These are phyloP conservation scores for Penicillium sp. DNA, from an alignment of 2,329 filamentous ascomycete species.

Conservation along the genomic window DNA sequence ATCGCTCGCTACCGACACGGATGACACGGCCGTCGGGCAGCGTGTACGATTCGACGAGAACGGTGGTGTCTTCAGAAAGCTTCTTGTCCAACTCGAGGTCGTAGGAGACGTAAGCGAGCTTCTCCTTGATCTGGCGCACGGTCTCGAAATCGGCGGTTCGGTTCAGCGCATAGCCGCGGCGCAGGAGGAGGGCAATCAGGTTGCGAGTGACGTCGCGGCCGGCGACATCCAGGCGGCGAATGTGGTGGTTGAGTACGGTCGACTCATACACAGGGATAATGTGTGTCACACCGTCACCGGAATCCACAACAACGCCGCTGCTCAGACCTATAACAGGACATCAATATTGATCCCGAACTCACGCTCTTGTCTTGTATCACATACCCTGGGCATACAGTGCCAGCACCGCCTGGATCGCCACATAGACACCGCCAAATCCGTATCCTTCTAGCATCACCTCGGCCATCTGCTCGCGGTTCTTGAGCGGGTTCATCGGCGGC, in stretches of 20 bases:
- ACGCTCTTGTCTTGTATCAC: constrained; percentile 12
- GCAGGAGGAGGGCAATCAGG: constrained; percentile 88
- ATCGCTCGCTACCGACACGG: constrained; percentile 91
- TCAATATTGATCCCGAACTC: constrained; percentile 3
- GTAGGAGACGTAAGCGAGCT: constrained; percentile 98
- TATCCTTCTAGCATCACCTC: constrained; percentile 99
- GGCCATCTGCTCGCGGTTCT: constrained; percentile 96
- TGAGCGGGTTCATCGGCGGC: constrained; percentile 95
- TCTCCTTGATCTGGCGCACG: constrained; percentile 98
- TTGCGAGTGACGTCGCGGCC: constrained; percentile 98
- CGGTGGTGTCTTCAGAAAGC: constrained; percentile 94
- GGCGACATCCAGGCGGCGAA: constrained; percentile 87
- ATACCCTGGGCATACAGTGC: constrained; percentile 93
- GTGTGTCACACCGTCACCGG: constrained; percentile 95
- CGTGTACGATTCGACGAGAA: constrained; percentile 96
- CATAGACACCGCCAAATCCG: constrained; percentile 93
- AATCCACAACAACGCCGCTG: constrained; percentile 97
- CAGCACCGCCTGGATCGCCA: constrained; percentile 94
- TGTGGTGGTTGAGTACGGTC: constrained; percentile 95
- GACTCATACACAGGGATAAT: constrained; percentile 99
- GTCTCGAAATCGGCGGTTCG: constrained; percentile 98
- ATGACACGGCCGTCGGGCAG: constrained; percentile 95
- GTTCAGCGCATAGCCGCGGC: constrained; percentile 94
- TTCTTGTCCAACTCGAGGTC: constrained; percentile 95
- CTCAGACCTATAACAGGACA: constrained; percentile 61